Evolutionary conservation across 83 land plant species (phyloP), one percentile per base, ranked within the genome.

Genomic region (Diphasiastrum complanatum): DNA sequence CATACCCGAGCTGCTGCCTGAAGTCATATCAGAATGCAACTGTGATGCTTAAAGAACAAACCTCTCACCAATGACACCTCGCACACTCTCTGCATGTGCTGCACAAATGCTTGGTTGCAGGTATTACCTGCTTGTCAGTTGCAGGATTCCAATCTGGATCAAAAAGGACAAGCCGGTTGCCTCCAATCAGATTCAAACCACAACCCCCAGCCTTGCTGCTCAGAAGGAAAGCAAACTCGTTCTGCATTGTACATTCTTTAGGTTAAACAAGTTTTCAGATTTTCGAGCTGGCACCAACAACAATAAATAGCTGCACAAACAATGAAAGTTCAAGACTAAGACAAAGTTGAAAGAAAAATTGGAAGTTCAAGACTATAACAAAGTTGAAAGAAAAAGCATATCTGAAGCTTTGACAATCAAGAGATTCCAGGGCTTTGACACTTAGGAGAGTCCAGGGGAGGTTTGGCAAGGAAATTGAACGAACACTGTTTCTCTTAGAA

Each of bases 111-210:
- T 33, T 20, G 33, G 14, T 54, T 20, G 18, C 47, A 55, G 22
- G 1, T 28, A 36, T 45, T 56, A 91, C 98, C 81, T 93, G 98
- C 51, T 93, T 93, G 67, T 93, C 98, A 78, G 83, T 93, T 27
- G 98, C 98, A 66, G 98, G 98, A 65, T 93, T 93, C 98, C 98
- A 93, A 57, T 93, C 98, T 52, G 98, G 98, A 78, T 93, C 98
- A 88, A 93, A 93, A 19, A 93, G 76, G 19, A 93, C 88, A 41
- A 93, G 68, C 19, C 98, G 91, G 61, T 85, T 93, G 45, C 91
- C 98, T 56, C 98, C 98, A 51, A 93, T 88, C 67, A 93, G 75
- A 73, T 93, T 93, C 48, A 93, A 78, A 6, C 98, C 98, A 81
- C 98, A 93, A 26, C 98, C 98, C 65, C 98, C 98, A 76, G 98